Evolutionary conservation across 2,329 filamentous ascomycete genomes (phyloP).

Genomic region (Venturia carpophila): DNA sequence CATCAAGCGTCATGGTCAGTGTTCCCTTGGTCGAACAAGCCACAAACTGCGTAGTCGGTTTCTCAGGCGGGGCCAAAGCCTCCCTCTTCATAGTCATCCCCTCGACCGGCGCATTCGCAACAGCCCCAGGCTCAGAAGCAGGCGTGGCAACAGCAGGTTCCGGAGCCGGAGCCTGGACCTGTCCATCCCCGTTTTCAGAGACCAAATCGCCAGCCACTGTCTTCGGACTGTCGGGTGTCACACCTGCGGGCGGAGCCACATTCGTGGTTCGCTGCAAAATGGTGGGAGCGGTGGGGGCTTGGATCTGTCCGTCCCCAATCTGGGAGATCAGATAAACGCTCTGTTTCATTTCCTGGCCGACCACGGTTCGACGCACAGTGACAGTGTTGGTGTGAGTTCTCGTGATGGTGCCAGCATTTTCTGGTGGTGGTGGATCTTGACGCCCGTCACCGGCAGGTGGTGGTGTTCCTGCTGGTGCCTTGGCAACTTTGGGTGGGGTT

Average conservation of each 20-base stretch:
- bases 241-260: not conserved
- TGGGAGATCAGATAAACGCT: constrained; percentile 16
- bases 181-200: constrained; percentile 19
- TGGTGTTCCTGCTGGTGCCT: not conserved
- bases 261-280: not conserved
- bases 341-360: not conserved
- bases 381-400: constrained; percentile 2
- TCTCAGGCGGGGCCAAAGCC: not conserved
- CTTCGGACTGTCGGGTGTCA: not conserved
- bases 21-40: not conserved
- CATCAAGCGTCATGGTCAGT: constrained; percentile 54
- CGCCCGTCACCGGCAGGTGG: not conserved
- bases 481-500: not conserved
- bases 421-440: not conserved
- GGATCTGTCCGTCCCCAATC: constrained; percentile 21
- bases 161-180: constrained; percentile 19
- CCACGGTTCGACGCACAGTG: constrained; percentile 1
- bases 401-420: not conserved
- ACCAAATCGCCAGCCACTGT: constrained; percentile 4
- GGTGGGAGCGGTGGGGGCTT: constrained; percentile 17
- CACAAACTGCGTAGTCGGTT: not conserved
- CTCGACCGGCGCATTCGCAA: not conserved
- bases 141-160: not conserved
- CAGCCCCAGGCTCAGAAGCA: not conserved
- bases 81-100: not conserved